These are phyloP conservation scores for Aspergillus ustus DNA, from an alignment of 2,329 filamentous ascomycete genomes.

Conservation along the genomic window DNA sequence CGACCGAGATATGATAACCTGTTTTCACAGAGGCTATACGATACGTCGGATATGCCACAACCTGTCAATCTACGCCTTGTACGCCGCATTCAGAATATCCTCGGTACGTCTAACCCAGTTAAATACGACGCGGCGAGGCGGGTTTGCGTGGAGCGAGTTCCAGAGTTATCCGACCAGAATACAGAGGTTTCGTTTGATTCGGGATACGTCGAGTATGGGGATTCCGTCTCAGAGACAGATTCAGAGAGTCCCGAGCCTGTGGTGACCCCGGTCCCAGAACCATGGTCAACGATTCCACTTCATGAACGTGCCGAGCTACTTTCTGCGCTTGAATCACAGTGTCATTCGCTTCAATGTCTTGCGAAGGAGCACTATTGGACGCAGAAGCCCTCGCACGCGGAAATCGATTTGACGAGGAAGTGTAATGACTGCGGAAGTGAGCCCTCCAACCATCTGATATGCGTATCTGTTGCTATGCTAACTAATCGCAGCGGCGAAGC, in stretches of 20 bases:
- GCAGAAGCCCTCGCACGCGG: neutral
- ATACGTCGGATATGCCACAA: too few relatives aligned
- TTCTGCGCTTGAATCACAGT: neutral
- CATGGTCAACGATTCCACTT: neutral
- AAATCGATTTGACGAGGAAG: neutral
- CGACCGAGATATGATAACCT: neutral
- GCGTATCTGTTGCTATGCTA: too few relatives aligned
- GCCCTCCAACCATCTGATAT: neutral
- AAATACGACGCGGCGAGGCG: too few relatives aligned
- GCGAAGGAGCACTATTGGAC: neutral
- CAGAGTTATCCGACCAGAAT: too few relatives aligned
- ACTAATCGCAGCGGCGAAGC: neutral
- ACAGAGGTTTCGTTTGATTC: too few relatives aligned
- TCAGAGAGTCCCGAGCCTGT: neutral
- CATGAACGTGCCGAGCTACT: neutral
- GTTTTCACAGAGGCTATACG: too few relatives aligned
- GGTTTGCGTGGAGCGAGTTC: too few relatives aligned
- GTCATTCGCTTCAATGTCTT: neutral
- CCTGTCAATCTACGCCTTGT: too few relatives aligned
- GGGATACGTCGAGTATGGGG: neutral
- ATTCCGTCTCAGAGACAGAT: neutral
- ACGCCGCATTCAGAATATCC: too few relatives aligned
- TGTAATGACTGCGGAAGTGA: conserved; percentile 4
- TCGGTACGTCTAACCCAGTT: too few relatives aligned
- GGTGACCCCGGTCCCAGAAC: neutral